Conservation (phyloP, 352 stramenopile species). For the Phytophthora ramorum region DNA sequence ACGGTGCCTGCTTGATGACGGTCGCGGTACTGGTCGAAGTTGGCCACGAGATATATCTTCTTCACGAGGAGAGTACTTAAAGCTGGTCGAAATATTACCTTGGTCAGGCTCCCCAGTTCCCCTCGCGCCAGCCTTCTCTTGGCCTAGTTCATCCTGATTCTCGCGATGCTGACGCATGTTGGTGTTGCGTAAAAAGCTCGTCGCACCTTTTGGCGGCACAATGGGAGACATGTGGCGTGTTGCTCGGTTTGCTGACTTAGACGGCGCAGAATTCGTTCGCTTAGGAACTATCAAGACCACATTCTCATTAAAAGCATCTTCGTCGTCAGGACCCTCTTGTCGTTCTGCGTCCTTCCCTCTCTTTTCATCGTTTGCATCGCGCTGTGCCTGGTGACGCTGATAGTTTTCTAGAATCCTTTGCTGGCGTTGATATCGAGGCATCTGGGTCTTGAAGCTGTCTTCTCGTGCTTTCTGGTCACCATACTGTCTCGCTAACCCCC, state of each 20-base stretch:
- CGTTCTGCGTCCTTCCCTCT: neutral
- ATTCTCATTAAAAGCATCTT: constrained; percentile 22
- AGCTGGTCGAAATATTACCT: neutral
- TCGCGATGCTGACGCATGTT: constrained; percentile 33
- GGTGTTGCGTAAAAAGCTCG: constrained; percentile 24
- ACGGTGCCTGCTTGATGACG: constrained; percentile 1
- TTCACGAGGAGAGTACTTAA: constrained; percentile 25
- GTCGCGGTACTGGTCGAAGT: constrained; percentile 3
- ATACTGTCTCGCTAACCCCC: constrained; percentile 40
- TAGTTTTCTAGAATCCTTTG: constrained; percentile 40
- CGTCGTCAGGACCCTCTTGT: constrained; percentile 13
- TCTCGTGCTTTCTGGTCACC: constrained; percentile 40
- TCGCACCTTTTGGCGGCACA: constrained; percentile 21
- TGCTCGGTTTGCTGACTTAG: constrained; percentile 1
- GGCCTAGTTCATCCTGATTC: constrained; percentile 17
- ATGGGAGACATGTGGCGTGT: constrained; percentile 19
- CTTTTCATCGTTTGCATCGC: neutral
- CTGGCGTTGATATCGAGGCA: constrained; percentile 36
- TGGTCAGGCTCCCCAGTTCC: neutral
- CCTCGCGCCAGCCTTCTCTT: neutral
- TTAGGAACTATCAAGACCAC: constrained; percentile 24
- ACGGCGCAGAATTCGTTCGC: constrained; percentile 19
- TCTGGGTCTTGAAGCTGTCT: constrained; percentile 28
- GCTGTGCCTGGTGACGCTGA: constrained; percentile 21
- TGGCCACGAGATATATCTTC: constrained; percentile 12